phyloP scores from a whole-genome alignment of 371 early-diverging fungal genomes.

The Mucor plumbeus region DNA sequence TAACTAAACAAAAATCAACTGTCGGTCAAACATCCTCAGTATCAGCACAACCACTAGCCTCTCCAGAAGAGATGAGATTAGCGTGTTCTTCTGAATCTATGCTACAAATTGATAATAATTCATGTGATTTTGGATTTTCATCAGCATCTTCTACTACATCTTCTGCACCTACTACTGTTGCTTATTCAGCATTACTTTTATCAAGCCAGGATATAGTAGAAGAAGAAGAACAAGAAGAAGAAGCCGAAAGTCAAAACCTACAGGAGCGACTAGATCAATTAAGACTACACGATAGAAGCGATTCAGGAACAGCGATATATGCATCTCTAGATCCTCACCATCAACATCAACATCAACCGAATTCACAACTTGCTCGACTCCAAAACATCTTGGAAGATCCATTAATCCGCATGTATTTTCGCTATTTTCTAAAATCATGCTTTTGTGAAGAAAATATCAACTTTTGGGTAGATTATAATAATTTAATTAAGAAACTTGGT shows the following conservation, averaged over 20 bases:
- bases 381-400: slow-evolving; percentile 62
- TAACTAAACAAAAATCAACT: slow-evolving; percentile 2
- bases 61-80: background rate
- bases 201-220: background rate
- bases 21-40: background rate
- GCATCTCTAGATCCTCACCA: slow-evolving; percentile 7
- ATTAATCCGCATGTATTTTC: slow-evolving; percentile 60
- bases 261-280: background rate
- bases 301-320: background rate
- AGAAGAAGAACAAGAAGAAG: background rate
- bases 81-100: background rate
- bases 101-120: slow-evolving; percentile 6
- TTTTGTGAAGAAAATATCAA: slow-evolving; percentile 70
- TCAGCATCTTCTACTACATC: slow-evolving; percentile 15
- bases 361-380: slow-evolving; percentile 36
- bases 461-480: slow-evolving; percentile 60
- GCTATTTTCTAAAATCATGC: slow-evolving; percentile 62
- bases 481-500: slow-evolving; percentile 33
- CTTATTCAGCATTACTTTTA: background rate
- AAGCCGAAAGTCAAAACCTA: background rate
- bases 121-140: slow-evolving; percentile 24
- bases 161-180: background rate
- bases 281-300: background rate
- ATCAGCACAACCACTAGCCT: background rate
- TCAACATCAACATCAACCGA: background rate